Conservation (phyloP, 345 rosid species). For the Firmiana major region DNA sequence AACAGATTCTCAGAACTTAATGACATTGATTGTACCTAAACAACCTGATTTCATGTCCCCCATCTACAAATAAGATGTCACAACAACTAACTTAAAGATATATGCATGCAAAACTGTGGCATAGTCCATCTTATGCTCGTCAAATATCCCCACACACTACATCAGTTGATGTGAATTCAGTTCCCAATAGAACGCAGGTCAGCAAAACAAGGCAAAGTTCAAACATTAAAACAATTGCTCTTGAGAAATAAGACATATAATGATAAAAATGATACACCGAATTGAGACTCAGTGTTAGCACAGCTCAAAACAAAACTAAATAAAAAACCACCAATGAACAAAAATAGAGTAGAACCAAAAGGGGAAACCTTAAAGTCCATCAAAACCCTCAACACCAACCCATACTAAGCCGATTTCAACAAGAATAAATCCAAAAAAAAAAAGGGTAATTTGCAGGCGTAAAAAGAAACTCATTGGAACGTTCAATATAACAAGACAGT, state of each 20-base stretch:
- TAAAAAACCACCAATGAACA: neutral
- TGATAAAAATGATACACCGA: neutral
- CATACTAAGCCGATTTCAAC: neutral
- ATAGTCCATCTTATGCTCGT: neutral
- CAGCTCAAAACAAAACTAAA: neutral
- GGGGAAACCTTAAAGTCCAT: neutral
- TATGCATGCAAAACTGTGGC: neutral
- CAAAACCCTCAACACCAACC: neutral
- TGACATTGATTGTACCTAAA: neutral
- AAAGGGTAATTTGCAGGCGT: neutral
- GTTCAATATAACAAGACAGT: constrained; percentile 3
- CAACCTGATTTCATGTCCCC: neutral
- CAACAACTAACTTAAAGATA: neutral
- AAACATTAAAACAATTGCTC: neutral
- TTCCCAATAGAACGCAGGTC: neutral
- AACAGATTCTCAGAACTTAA: neutral
- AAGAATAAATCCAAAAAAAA: neutral
- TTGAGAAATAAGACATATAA: neutral
- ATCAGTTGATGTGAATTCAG: neutral
- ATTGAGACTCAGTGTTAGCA: neutral
- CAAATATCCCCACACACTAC: neutral
- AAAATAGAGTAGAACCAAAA: neutral
- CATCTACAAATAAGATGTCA: too few relatives aligned
- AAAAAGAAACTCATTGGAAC: constrained; percentile 17
- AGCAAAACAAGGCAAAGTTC: neutral